These are phyloP conservation scores for Arxiozyma slooffiae DNA, from an alignment of 1,139 yeast species.

Conservation along the genomic window DNA sequence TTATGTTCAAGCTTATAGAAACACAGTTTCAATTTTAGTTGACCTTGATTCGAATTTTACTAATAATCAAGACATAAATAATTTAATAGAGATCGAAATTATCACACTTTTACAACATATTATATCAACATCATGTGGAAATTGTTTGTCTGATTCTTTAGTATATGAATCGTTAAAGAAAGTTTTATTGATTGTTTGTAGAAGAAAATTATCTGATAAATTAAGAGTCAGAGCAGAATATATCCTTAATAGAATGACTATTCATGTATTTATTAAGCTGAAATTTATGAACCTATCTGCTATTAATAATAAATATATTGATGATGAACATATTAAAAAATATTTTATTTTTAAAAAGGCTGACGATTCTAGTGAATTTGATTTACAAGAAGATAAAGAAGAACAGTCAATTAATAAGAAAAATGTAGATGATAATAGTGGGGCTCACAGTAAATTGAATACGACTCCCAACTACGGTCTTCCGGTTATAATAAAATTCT, in stretches of 20 bases:
- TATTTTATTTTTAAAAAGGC: conserved; percentile 2
- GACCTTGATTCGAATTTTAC: conserved; percentile 87
- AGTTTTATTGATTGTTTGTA: conserved; percentile 87
- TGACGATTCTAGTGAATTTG: conserved; percentile 28
- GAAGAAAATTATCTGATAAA: conserved; percentile 83
- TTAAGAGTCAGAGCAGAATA: conserved; percentile 82
- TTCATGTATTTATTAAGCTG: conserved; percentile 55
- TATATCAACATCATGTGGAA: conserved; percentile 54
- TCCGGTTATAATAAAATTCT: conserved; percentile 33
- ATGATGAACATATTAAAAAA: conserved; percentile 21
- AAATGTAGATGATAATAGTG: background rate
- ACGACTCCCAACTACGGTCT: conserved; percentile 28
- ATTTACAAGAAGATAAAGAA: conserved; percentile 20
- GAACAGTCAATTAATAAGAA: background rate
- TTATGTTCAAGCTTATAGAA: conserved; percentile 39
- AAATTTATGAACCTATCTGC: conserved; percentile 43
- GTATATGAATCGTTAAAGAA: conserved; percentile 87
- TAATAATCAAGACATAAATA: conserved; percentile 85
- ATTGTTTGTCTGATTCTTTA: conserved; percentile 63
- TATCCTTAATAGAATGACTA: conserved; percentile 63
- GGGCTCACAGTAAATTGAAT: conserved; percentile 7
- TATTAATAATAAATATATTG: conserved; percentile 25
- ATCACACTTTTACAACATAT: conserved; percentile 63
- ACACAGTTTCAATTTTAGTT: conserved; percentile 62
- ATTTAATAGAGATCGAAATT: conserved; percentile 77